Base-by-base conservation (phyloP, 2,329 filamentous ascomycete genomes). In the Fusarium nygamai region DNA sequence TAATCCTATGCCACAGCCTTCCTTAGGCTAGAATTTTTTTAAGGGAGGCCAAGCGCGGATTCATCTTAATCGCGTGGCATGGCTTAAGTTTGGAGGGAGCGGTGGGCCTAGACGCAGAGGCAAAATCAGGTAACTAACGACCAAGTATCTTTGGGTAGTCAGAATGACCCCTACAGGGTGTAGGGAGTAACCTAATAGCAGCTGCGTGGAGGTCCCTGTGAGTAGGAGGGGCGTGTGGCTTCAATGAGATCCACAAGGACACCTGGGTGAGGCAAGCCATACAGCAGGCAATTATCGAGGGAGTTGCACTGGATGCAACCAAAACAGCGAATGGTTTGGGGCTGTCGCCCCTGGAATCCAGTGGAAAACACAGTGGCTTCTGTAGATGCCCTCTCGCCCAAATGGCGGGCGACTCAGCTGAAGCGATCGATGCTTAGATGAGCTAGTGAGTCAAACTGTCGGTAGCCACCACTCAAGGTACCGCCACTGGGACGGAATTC, bases 301-400 rank as follows among this genome's bases (percentile, higher is more conserved):
- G 67, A 34, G 65, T 60, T 64, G 67, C 67, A 64, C 61, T 59
- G 53, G 48, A 63, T 64, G 44, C 47, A 53, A 64, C 64, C 69
- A 64, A 69, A 60, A 54, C 47, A 71, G 60, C 53, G 53, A 56
- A 64, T 50, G 47, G 43, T 36, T 64, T 58, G 41, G 41, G 54
- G 54, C 50, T 58, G 58, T 60, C 34, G 62, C 68, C 60, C 67
- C 68, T 68, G 71, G 64, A 74, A 74, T 69, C 56, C 41, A 74
- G 56, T 67, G 27, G 62, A 59, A 64, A 69, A 48, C 34, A 14
- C 33, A 38, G 62, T 46, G 27, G 24, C 63, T 41, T 41, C 51
- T 56, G 34, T n/a, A 56, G 34, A 41, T 56, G 20, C 24, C 16
- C 51, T 56, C 34, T 56, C 20, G 51, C 34, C 51, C 51, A 56